Base-by-base conservation (phyloP, 257 asterid species). In the Agastache rugosa region DNA sequence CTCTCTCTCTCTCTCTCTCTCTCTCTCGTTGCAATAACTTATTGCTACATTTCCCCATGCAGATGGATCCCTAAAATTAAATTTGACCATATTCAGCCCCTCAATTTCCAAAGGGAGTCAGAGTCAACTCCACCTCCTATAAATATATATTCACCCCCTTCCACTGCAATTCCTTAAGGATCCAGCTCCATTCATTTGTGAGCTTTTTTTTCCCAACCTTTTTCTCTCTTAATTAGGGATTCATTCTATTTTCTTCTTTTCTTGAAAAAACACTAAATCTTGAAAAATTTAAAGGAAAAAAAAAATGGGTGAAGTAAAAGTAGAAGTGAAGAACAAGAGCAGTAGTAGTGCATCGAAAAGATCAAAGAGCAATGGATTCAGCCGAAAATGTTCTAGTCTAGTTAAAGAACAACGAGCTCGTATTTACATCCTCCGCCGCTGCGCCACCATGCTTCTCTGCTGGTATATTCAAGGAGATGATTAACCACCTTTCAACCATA, bases 371-470 rank as follows among this genome's bases (percentile, higher is more conserved):
- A 78, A 39, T 71, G 85, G 93, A 7, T 86, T 91, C 84, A 81
- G 89, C 53, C 76, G 91, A 71, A 91, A 85, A 79, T 89, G 94
- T 25, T 88, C 88, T n/a, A 78, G 87, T 51, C 75, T 91, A 72
- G 88, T 86, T 10, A 91, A 86, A 70, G 88, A 91, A 75, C 97
- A 91, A 75, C 77, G 96, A 22, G 95, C 89, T 9, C 76, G 97
- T 64, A 83, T 91, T 66, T 90, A 91, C 87, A 90, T 91, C 25
- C 80, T 91, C 72, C 95, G 97, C 37, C 93, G 96, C 23, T 90
- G 96, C 71, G 96, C 97, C 80, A 85, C 93, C 83, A 88, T 91
- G 93, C 88, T 91, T 69, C 87, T 84, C 64, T 88, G 97, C 79
- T 91, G 83, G 83, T 91, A 87, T 63, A 86, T 91, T 68, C 91